A percentile compares a stretch with the other conserved stretches of the same genome.
phyloP scores from a whole-genome alignment of 805 yeast genomes.

The Ogataea sp. region DNA sequence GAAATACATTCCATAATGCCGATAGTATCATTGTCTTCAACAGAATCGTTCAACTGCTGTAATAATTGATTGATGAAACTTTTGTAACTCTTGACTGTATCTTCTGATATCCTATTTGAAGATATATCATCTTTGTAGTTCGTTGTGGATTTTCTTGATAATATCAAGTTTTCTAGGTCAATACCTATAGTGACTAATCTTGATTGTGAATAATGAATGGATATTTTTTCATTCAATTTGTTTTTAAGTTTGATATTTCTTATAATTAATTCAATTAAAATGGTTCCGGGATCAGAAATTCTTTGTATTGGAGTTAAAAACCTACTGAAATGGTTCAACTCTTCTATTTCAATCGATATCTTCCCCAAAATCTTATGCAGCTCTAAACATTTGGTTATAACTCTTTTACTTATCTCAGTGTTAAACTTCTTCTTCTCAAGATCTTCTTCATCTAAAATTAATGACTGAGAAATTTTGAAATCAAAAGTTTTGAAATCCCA shows the following conservation, averaged over 20 bases:
- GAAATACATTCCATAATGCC: slow-evolving; percentile 60
- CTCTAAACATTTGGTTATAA: slow-evolving; percentile 41
- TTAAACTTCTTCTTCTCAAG: slow-evolving; percentile 35
- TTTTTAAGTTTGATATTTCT: slow-evolving; percentile 42
- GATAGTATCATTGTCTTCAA: slow-evolving; percentile 43
- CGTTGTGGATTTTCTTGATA: slow-evolving; percentile 10
- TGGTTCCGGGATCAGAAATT: slow-evolving; percentile 46
- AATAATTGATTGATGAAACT: slow-evolving; percentile 50
- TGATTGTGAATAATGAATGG: slow-evolving; percentile 57
- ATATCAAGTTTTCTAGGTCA: slow-evolving; percentile 39
- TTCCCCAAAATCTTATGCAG: slow-evolving; percentile 32
- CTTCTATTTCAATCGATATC: slow-evolving; percentile 38
- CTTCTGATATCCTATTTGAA: slow-evolving; percentile 27
- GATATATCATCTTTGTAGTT: neutral
- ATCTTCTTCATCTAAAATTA: slow-evolving; percentile 13
- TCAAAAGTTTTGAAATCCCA: slow-evolving; percentile 52
- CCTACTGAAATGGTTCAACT: slow-evolving; percentile 34
- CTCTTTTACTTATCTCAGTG: slow-evolving; percentile 45
- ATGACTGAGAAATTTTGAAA: slow-evolving; percentile 29
- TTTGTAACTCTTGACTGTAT: slow-evolving; percentile 43
- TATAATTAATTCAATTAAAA: slow-evolving; percentile 35
- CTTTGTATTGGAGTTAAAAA: slow-evolving; percentile 36
- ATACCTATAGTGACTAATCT: slow-evolving; percentile 57
- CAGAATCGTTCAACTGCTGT: slow-evolving; percentile 48
- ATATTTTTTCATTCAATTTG: slow-evolving; percentile 41